Conservation (phyloP, 768 basidiomycete species). For the Austroboletus eburneus region DNA sequence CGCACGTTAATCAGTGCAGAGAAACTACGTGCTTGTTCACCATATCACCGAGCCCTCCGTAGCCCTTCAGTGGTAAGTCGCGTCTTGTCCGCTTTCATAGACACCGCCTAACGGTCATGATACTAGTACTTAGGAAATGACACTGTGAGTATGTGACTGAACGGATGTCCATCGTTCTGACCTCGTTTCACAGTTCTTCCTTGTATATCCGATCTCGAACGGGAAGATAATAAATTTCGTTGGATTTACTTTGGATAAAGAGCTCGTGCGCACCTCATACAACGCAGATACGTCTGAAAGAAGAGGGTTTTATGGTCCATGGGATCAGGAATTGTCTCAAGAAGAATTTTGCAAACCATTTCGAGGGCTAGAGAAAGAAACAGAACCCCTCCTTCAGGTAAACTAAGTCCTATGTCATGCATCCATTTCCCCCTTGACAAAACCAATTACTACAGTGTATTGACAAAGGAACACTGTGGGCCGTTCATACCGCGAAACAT, state of each 20-base stretch:
- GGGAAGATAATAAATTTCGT: slow-evolving; percentile 61
- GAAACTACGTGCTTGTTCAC: slow-evolving; percentile 37
- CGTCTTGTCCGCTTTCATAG: not conserved
- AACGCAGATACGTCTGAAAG: slow-evolving; percentile 13
- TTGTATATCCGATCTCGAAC: slow-evolving; percentile 58
- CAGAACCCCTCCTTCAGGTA: slow-evolving; percentile 53
- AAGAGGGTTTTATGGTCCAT: slow-evolving; percentile 31
- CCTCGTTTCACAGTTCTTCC: slow-evolving; percentile 42
- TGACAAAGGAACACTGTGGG: slow-evolving; percentile 54
- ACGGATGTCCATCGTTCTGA: not conserved
- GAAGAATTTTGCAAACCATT: slow-evolving; percentile 45
- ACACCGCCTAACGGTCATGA: not conserved
- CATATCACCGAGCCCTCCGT: slow-evolving; percentile 45
- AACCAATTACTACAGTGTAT: slow-evolving; percentile 40
- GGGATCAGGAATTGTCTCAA: slow-evolving; percentile 45
- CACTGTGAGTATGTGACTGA: slow-evolving; percentile 32
- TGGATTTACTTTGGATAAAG: slow-evolving; percentile 48
- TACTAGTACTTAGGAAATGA: slow-evolving; percentile 56
- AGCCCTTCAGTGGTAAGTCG: slow-evolving; percentile 44
- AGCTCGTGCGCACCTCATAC: slow-evolving; percentile 48
- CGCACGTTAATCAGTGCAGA: slow-evolving; percentile 54
- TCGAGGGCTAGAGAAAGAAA: slow-evolving; percentile 55
- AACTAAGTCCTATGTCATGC: slow-evolving; percentile 12
- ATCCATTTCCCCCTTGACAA: slow-evolving; percentile 2
- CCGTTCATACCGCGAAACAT: slow-evolving; percentile 53